Base-by-base conservation (phyloP, 2,329 filamentous ascomycete species). In the Xylaria digitata region DNA sequence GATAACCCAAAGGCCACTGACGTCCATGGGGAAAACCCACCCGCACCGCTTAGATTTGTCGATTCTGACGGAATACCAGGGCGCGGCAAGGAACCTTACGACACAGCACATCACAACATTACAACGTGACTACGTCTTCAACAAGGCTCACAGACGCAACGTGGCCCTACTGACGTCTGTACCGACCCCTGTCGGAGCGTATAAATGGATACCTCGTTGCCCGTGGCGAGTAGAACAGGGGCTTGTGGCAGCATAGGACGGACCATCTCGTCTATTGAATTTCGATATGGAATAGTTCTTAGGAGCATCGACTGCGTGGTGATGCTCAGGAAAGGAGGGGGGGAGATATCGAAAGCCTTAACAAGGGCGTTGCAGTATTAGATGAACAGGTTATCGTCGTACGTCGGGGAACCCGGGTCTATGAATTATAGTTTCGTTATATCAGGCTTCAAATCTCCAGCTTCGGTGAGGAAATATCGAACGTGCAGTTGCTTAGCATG, bases 61-160 rank as follows among this genome's bases (percentile, higher is more conserved):
- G 1, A 73, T 54, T 0, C 78, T 81, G 2, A 90, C 75, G 0
- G 88, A 88, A 73, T 90, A 88, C 85, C 86, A 90, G 0, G 85
- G 83, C 26, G 88, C 90, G 32, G 89, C 82, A 6, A 85, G 73
- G 7, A 89, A 77, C 2, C 73, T 68, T 1, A 81, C 81, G 0
- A 89, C 74, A 0, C 78, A 78, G 65, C 83, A 85, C 72, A 89
- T 79, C 1, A 73, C 65, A 42, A 77, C 76, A 46, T 75, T 64
- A 2, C 67, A 6, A n/a, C 2, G 61, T 0, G 87, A 81, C 0
- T 75, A 73, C 5, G 85, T 89, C 72, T 81, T 82, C 32, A 90
- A 75, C 6, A 90, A 80, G 6, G 82, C 81, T 0, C 74, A 80
- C 74, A 80, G 6, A 90, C 85, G 23, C 77, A 76, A 4, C 85